Conservation (phyloP, 2,329 filamentous ascomycete species). For the Pseudocercospora pini-densiflorae region DNA sequence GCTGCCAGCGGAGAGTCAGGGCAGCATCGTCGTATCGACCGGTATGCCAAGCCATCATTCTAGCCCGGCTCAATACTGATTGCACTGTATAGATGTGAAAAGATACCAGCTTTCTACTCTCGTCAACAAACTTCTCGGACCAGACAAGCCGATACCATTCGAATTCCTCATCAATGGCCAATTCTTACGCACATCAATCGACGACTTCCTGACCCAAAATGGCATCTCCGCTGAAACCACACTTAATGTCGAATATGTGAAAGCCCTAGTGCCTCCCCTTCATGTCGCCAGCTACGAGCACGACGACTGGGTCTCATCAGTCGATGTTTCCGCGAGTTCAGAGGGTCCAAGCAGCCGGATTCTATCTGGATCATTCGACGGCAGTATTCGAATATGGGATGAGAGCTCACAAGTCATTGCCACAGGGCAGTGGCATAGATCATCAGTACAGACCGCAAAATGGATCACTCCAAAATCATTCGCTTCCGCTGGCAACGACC, state of each 20-base stretch:
- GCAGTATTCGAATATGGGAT: conserved; percentile 86
- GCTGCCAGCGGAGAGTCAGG: conserved; percentile 56
- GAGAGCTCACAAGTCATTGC: conserved; percentile 83
- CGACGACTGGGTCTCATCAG: conserved; percentile 92
- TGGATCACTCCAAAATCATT: conserved; percentile 75
- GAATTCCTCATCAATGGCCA: conserved; percentile 96
- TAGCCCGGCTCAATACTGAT: background rate
- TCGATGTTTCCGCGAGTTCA: conserved; percentile 75
- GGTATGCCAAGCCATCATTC: conserved; percentile 42
- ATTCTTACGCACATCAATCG: conserved; percentile 85
- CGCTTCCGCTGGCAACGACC: conserved; percentile 81
- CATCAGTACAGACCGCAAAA: conserved; percentile 78
- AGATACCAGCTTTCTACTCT: conserved; percentile 65
- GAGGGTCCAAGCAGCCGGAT: conserved; percentile 69
- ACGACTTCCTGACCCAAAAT: conserved; percentile 84
- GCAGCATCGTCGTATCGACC: conserved; percentile 62
- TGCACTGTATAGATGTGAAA: conserved; percentile 51
- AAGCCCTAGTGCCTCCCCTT: conserved; percentile 84
- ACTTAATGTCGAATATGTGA: conserved; percentile 88
- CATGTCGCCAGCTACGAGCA: conserved; percentile 94
- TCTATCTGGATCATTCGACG: conserved; percentile 93
- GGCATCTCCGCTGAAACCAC: conserved; percentile 89
- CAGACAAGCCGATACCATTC: conserved; percentile 72
- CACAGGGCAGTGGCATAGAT: conserved; percentile 73
- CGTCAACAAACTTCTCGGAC: conserved; percentile 64